phyloP scores from a whole-genome alignment of 306 rosid species.

The Pterocarpus santalinus region DNA sequence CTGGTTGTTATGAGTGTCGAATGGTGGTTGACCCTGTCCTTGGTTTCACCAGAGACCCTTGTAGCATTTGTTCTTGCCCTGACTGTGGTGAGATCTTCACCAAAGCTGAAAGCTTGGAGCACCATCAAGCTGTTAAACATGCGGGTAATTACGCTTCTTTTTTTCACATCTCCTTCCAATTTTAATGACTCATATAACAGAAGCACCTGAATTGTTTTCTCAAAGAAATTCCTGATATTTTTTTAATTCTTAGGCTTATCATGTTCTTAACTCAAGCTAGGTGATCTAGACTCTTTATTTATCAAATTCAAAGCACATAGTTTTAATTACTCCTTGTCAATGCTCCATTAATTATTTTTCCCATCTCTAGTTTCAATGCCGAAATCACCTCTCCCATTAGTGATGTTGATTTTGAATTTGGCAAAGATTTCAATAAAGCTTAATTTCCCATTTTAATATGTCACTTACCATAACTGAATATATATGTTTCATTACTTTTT shows the following conservation, averaged over 20 bases:
- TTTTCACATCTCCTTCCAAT: too few relatives aligned
- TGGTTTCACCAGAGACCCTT: slow-evolving; percentile 85
- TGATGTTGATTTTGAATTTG: background rate
- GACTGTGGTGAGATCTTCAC: slow-evolving; percentile 83
- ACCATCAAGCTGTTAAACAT: slow-evolving; percentile 84
- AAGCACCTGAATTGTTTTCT: too few relatives aligned
- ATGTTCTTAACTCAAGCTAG: too few relatives aligned
- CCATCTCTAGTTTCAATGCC: background rate
- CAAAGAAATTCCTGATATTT: background rate
- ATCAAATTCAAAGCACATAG: too few relatives aligned
- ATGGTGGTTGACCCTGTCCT: slow-evolving; percentile 97
- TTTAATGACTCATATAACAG: too few relatives aligned
- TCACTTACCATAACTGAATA: background rate
- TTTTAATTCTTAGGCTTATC: too few relatives aligned
- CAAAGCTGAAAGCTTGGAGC: slow-evolving; percentile 86
- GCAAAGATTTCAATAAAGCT: background rate
- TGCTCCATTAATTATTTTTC: background rate
- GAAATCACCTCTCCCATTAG: background rate
- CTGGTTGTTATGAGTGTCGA: slow-evolving; percentile 94
- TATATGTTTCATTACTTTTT: background rate
- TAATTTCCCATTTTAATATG: background rate
- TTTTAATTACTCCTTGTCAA: background rate
- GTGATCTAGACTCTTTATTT: too few relatives aligned
- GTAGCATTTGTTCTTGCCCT: slow-evolving; percentile 84
- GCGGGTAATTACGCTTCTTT: slow-evolving; percentile 63